Base-by-base conservation (phyloP, 371 early-diverging fungal species). In the Basidiobolus meristosporus region DNA sequence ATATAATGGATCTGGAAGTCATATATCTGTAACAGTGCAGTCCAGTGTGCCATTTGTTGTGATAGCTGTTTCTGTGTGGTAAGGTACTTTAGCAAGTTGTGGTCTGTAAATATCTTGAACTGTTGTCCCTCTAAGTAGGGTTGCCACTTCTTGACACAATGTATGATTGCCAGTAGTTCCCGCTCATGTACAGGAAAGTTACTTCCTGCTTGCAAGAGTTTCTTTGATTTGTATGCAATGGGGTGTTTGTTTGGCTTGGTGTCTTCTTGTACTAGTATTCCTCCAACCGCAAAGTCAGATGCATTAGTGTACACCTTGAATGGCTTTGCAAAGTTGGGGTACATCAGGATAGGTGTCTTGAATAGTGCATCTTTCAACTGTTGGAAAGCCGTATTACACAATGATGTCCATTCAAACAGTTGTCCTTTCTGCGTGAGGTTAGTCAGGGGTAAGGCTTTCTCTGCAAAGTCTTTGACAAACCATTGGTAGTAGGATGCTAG, bases 361-460 rank as follows among this genome's bases (percentile, higher is more conserved):
- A 34, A 15, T 2, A 60, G 23, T 18, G 1, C 9, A 17, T 41
- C 0, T 21, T 60, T 59, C 3, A 55, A 2, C 0, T 2, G 11
- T 0, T 60, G 40, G 34, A 58, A 60, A 7, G 55, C 51, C 0
- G 6, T 16, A 36, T 56, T 44, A 11, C 52, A 49, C 1, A 39
- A 20, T 0, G 36, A 1, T 3, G 39, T 50, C 56, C 54, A 62
- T 0, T 37, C 21, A 22, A 45, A 48, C 2, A 44, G 32, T 4
- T 44, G n/a, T 10, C 45, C 41, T 39, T 53, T 51, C 19, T 30
- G 35, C 11, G 63, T 48, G 1, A 69, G 44, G 22, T 51, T 42
- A 0, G 56, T 62, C 1, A 68, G 36, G 0, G 70, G 69, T 0
- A 47, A 18, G 2, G 57, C 61, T 6, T 64, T 46, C 4, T 45